Percentiles rank a stretch among this genome's conserved stretches.
Conservation (phyloP, 768 basidiomycete species). For the Pisolithus tinctorius region DNA sequence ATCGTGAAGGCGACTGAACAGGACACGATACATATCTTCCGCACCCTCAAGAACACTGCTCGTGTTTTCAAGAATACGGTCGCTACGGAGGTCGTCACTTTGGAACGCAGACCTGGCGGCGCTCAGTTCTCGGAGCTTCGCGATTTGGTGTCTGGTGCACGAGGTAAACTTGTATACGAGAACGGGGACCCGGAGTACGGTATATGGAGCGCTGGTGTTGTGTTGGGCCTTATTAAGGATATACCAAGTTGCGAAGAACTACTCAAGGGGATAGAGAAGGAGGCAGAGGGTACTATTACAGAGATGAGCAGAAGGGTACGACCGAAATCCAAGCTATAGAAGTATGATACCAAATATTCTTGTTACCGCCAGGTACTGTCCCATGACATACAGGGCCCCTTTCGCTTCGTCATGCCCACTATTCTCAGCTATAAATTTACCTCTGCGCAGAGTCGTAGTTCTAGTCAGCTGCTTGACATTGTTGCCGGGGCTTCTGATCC, state of each 20-base stretch:
- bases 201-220: conserved; percentile 72
- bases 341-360: no score
- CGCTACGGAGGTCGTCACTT: conserved; percentile 73
- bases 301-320: conserved; percentile 29
- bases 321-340: conserved; percentile 8
- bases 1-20: conserved; percentile 79
- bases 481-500: no score
- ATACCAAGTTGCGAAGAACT: conserved; percentile 77
- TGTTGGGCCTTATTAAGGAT: conserved; percentile 71
- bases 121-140: conserved; percentile 83
- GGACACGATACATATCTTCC: conserved; percentile 87
- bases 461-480: no score
- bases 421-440: no score
- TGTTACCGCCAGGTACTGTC: no score
- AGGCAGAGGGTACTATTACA: conserved; percentile 63
- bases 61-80: conserved; percentile 86
- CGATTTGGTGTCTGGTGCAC: conserved; percentile 65
- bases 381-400: no score
- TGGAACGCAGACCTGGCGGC: conserved; percentile 76
- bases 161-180: conserved; percentile 74
- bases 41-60: conserved; percentile 76
- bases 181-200: conserved; percentile 82
- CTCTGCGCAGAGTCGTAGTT: no score
- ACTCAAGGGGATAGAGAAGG: conserved; percentile 60
- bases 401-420: no score